Conservation (phyloP, 2,329 filamentous ascomycete species). For the Xylariaceae sp. region DNA sequence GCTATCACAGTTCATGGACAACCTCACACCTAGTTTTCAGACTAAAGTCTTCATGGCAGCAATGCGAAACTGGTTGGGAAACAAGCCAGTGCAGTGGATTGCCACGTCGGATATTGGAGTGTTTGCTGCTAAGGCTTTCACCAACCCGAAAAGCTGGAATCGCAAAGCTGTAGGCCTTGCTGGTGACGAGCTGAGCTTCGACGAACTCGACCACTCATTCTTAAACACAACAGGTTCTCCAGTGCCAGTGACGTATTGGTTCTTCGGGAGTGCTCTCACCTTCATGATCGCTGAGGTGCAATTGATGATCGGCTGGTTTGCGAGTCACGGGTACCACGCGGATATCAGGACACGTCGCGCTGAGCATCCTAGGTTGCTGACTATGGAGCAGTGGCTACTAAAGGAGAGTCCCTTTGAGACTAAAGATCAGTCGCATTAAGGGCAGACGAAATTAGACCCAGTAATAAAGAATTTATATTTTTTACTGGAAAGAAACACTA, state of each 20-base stretch:
- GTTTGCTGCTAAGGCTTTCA: slow-evolving; percentile 52
- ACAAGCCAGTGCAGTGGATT: slow-evolving; percentile 49
- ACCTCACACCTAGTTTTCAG: slow-evolving; percentile 45
- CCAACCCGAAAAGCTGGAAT: slow-evolving; percentile 45
- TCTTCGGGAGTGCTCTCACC: slow-evolving; percentile 42
- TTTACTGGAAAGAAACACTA: too few relatives aligned
- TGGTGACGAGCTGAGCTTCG: slow-evolving; percentile 51
- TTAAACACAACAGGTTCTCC: slow-evolving; percentile 37
- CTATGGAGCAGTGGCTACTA: slow-evolving; percentile 42
- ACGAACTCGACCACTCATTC: slow-evolving; percentile 39
- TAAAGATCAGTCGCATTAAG: background rate
- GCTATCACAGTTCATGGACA: slow-evolving; percentile 60
- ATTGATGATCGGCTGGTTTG: slow-evolving; percentile 46
- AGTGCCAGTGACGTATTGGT: slow-evolving; percentile 37
- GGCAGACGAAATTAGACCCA: background rate
- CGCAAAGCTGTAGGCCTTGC: slow-evolving; percentile 48
- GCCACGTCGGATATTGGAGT: slow-evolving; percentile 52
- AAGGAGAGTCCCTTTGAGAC: slow-evolving; percentile 39
- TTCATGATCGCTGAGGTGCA: slow-evolving; percentile 39
- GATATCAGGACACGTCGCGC: slow-evolving; percentile 38
- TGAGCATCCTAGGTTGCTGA: slow-evolving; percentile 42
- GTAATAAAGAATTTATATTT: background rate
- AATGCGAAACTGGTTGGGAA: slow-evolving; percentile 39
- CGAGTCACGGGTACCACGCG: slow-evolving; percentile 42
- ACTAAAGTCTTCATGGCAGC: slow-evolving; percentile 46